A percentile compares a stretch with the other conserved stretches of the same genome.
These are phyloP conservation scores for Eimeria acervulina DNA, from an alignment of 169 alveolate species.

Conservation along the genomic window DNA sequence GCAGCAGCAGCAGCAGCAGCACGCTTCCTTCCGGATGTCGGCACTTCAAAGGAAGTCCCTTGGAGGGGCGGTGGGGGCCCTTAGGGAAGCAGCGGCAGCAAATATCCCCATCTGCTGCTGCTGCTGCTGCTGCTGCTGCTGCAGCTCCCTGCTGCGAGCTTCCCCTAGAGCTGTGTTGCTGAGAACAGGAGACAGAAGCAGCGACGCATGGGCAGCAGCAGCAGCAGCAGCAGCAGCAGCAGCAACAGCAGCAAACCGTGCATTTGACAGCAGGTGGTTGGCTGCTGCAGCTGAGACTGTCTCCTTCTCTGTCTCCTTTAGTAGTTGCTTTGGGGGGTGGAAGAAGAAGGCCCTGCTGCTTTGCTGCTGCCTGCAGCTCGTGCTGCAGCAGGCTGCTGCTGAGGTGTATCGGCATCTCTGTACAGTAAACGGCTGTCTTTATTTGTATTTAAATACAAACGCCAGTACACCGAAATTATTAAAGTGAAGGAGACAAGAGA, in stretches of 20 bases:
- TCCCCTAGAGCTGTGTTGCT: not conserved
- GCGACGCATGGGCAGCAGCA: not conserved
- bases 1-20: not conserved
- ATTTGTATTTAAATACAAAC: too few species aligned
- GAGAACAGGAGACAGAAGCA: not conserved
- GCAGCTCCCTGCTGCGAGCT: not conserved
- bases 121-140: not conserved
- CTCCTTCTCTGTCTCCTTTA: not conserved
- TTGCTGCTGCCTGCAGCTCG: not conserved
- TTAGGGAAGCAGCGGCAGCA: not conserved
- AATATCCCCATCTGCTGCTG: not conserved
- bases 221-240: constrained; percentile 36
- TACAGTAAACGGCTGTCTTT: too few species aligned
- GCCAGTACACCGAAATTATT: too few species aligned
- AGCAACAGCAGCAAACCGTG: not conserved
- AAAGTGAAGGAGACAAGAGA: too few species aligned
- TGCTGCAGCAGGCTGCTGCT: not conserved
- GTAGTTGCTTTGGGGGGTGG: constrained; percentile 3
- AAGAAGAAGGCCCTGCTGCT: not conserved
- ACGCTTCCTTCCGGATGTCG: not conserved
- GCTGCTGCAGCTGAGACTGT: not conserved
- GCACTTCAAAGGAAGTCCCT: not conserved
- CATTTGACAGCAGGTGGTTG: not conserved
- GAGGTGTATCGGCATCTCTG: not conserved
- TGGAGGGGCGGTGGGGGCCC: constrained; percentile 12